phyloP scores from a whole-genome alignment of 257 asterid species.

The Orobanche coerulescens region DNA sequence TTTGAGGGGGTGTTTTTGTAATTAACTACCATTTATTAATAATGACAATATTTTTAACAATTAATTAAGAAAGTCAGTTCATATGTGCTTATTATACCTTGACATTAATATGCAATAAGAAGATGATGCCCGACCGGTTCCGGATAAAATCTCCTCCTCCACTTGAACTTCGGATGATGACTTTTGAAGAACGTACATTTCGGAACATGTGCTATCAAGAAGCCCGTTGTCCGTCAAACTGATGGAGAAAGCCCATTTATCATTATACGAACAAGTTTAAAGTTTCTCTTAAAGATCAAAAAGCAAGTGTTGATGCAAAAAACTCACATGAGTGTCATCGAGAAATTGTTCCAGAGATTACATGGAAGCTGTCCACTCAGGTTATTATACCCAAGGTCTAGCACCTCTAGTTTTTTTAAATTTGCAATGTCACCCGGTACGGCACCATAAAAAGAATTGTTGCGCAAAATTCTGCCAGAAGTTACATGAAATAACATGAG shows the following conservation, averaged over 20 bases:
- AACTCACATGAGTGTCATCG: slow-evolving; percentile 52
- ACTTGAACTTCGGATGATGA: slow-evolving; percentile 54
- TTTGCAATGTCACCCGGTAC: slow-evolving; percentile 56
- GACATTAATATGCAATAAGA: slow-evolving; percentile 26
- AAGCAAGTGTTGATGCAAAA: slow-evolving; percentile 3
- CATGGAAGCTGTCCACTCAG: slow-evolving; percentile 67
- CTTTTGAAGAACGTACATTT: slow-evolving; percentile 41
- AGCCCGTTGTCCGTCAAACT: slow-evolving; percentile 77
- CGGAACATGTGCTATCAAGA: slow-evolving; percentile 33
- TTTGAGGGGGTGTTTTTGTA: background rate
- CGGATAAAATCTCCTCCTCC: slow-evolving; percentile 33
- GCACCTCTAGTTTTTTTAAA: slow-evolving; percentile 55
- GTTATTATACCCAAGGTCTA: slow-evolving; percentile 77
- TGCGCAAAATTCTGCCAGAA: slow-evolving; percentile 56
- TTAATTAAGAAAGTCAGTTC: background rate
- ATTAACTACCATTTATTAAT: background rate
- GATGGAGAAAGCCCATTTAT: background rate
- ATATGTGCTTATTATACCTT: slow-evolving; percentile 27
- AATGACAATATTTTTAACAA: background rate
- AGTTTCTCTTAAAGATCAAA: background rate
- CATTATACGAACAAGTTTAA: slow-evolving; percentile 17
- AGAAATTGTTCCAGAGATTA: slow-evolving; percentile 44
- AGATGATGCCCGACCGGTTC: slow-evolving; percentile 20
- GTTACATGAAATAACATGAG: background rate
- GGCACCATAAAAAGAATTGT: slow-evolving; percentile 74